phyloP scores from a whole-genome alignment of 352 stramenopile species.

The Phytophthora podocarpi region DNA sequence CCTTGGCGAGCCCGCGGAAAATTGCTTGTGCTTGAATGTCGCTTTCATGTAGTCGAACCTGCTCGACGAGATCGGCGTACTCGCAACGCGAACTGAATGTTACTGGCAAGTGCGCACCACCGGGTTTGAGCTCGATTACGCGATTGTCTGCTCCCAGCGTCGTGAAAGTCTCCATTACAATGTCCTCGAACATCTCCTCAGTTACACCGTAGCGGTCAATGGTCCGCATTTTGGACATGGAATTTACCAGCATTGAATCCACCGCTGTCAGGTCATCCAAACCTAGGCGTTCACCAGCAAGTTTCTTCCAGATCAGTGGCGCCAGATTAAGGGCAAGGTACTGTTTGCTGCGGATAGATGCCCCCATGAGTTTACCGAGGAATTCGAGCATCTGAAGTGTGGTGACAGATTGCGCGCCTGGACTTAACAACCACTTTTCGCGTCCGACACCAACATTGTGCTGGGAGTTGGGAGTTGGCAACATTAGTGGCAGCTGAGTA shows the following conservation, averaged over 20 bases:
- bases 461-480: conserved; percentile 88
- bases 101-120: conserved; percentile 67
- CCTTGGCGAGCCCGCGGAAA: conserved; percentile 70
- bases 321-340: conserved; percentile 90
- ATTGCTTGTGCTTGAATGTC: conserved; percentile 53
- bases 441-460: conserved; percentile 88
- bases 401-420: conserved; percentile 51
- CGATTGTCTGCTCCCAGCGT: conserved; percentile 86
- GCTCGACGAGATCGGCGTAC: conserved; percentile 83
- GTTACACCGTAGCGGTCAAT: conserved; percentile 81
- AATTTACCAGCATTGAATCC: conserved; percentile 90
- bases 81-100: conserved; percentile 82
- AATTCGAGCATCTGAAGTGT: conserved; percentile 90
- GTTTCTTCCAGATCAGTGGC: conserved; percentile 89
- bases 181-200: conserved; percentile 90
- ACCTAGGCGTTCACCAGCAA: conserved; percentile 74
- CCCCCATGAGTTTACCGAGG: conserved; percentile 92
- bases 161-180: conserved; percentile 92
- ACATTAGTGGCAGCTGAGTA: conserved; percentile 84
- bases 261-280: conserved; percentile 85
- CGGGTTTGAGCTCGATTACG: conserved; percentile 70
- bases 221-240: conserved; percentile 83
- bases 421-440: conserved; percentile 92
- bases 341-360: conserved; percentile 85
- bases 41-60: conserved; percentile 82